Conservation (phyloP, 2,329 filamentous ascomycete genomes). For the Orbilia quercus region DNA sequence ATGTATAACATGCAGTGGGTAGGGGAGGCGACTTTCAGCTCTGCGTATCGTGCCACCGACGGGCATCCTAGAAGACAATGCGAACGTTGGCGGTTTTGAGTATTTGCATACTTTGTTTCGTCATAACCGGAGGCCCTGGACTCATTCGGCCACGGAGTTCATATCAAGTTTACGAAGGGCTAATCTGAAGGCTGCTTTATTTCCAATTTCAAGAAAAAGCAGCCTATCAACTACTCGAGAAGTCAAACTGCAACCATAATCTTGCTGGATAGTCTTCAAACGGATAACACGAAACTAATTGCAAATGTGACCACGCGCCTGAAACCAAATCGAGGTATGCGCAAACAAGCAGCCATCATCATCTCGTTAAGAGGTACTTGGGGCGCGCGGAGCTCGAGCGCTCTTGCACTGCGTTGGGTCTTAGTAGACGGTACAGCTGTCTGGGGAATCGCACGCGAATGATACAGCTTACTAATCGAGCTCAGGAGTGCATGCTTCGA, state of each 20-base stretch:
- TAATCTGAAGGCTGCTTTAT: slow-evolving; percentile 28
- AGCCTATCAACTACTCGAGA: not conserved
- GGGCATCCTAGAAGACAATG: slow-evolving; percentile 5
- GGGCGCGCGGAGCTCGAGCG: not conserved
- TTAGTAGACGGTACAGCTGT: slow-evolving; percentile 17
- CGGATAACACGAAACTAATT: slow-evolving; percentile 4
- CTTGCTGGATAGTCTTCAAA: not conserved
- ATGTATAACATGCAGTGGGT: not conserved
- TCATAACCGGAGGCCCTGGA: not conserved
- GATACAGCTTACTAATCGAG: slow-evolving; percentile 20
- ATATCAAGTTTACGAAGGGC: slow-evolving; percentile 5
- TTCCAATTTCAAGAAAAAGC: slow-evolving; percentile 8
- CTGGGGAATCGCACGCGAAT: not conserved
- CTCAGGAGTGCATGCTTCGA: slow-evolving; percentile 10
- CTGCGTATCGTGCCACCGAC: slow-evolving; percentile 6
- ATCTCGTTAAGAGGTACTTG: too few species aligned
- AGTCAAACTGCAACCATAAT: not conserved
- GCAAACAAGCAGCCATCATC: slow-evolving; percentile 6
- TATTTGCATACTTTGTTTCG: not conserved
- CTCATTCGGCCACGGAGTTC: not conserved
- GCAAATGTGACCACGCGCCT: slow-evolving; percentile 27
- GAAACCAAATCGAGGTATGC: slow-evolving; percentile 17
- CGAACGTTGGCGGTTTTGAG: not conserved
- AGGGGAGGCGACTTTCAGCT: not conserved
- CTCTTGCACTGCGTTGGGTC: slow-evolving; percentile 1